A percentile compares a stretch with the other conserved stretches of the same genome.
Conservation (phyloP, 495 filamentous ascomycete species). For the Tuber borchii region DNA sequence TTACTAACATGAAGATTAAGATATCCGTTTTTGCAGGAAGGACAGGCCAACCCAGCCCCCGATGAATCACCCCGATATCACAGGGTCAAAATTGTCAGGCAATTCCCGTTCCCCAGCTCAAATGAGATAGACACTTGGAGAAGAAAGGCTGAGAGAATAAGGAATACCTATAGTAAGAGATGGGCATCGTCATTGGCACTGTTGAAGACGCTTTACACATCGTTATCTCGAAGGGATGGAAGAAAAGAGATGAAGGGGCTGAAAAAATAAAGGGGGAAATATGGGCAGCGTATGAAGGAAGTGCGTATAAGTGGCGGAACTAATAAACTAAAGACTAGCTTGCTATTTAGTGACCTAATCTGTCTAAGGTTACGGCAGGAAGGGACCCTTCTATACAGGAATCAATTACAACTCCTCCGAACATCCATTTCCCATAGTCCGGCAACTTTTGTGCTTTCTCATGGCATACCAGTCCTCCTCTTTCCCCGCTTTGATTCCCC, state of each 20-base stretch:
- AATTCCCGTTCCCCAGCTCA: slow-evolving; percentile 63
- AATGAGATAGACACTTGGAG: slow-evolving; percentile 73
- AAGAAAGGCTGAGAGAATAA: slow-evolving; percentile 76
- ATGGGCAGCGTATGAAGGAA: too few relatives aligned
- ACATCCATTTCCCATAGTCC: too few relatives aligned
- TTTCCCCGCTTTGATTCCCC: too few relatives aligned
- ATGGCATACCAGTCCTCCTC: too few relatives aligned
- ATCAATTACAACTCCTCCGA: too few relatives aligned
- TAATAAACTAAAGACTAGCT: too few relatives aligned
- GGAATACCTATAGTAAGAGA: slow-evolving; percentile 76
- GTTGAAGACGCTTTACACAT: slow-evolving; percentile 91
- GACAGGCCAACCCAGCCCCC: slow-evolving; percentile 76
- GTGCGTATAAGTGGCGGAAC: too few relatives aligned
- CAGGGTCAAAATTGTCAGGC: slow-evolving; percentile 55
- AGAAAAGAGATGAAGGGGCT: slow-evolving; percentile 84
- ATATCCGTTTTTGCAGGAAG: slow-evolving; percentile 93
- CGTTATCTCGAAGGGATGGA: slow-evolving; percentile 81
- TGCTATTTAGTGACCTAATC: too few relatives aligned
- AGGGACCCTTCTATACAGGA: too few relatives aligned
- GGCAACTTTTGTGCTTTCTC: too few relatives aligned
- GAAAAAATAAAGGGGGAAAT: too few relatives aligned
- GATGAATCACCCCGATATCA: slow-evolving; percentile 84
- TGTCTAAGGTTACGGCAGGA: too few relatives aligned
- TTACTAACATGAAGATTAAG: slow-evolving; percentile 43
- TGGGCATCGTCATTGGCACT: slow-evolving; percentile 77